phyloP scores from a whole-genome alignment of 306 rosid species.

The Pyrus pyrifolia region DNA sequence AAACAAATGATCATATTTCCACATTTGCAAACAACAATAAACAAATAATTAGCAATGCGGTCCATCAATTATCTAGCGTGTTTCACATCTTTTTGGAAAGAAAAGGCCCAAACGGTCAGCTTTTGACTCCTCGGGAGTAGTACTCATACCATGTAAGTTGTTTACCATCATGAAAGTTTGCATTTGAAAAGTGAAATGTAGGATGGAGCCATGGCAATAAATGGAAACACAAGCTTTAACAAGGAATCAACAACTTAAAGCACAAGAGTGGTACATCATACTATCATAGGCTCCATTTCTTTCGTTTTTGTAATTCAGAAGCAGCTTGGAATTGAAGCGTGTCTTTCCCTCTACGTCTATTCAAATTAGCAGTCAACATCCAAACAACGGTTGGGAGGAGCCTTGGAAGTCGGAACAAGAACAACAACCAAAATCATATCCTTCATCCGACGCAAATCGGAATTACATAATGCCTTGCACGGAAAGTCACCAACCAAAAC shows the following conservation, averaged over 20 bases:
- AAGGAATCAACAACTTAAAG: neutral
- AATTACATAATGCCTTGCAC: conserved; percentile 35
- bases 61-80: neutral
- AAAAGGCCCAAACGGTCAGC: neutral
- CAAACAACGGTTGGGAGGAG: conserved; percentile 25
- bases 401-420: conserved; percentile 28
- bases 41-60: neutral
- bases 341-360: conserved; percentile 40
- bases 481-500: conserved; percentile 22
- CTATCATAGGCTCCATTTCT: neutral
- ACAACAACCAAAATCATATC: conserved; percentile 29
- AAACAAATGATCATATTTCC: neutral
- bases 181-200: neutral
- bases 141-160: neutral
- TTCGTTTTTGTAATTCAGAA: neutral
- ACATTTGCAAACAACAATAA: neutral
- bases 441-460: neutral
- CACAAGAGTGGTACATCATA: neutral
- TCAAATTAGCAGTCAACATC: conserved; percentile 37
- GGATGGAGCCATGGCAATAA: neutral
- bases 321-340: conserved; percentile 7
- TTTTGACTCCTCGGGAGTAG: no score
- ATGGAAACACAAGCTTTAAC: neutral
- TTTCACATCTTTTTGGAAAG: neutral
- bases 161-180: neutral